Conservation (phyloP, 768 basidiomycete genomes). For the Rhizopogon vinicolor region DNA sequence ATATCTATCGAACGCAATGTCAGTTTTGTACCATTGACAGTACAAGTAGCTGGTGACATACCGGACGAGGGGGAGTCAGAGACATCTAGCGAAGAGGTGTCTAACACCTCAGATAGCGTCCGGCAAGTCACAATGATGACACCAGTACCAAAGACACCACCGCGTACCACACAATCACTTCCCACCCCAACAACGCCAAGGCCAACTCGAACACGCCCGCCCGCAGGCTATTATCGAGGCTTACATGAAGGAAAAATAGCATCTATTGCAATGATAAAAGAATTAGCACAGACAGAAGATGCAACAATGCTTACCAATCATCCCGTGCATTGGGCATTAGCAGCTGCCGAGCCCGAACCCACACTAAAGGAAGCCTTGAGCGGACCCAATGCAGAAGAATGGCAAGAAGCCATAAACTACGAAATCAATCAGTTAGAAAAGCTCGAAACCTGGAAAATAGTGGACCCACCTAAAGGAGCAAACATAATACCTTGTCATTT, state of each 20-base stretch:
- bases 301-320: neutral
- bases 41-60: too few species aligned
- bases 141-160: too few species aligned
- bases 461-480: constrained; percentile 15
- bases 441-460: constrained; percentile 22
- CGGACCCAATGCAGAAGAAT: constrained; percentile 1
- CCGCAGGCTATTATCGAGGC: neutral
- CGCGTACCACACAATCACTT: too few species aligned
- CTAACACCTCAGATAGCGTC: too few species aligned
- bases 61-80: too few species aligned
- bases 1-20: neutral
- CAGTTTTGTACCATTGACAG: too few species aligned
- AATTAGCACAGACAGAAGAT: neutral
- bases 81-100: too few species aligned
- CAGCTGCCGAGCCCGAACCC: neutral
- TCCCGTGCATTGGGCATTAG: too few species aligned
- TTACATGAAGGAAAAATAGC: neutral
- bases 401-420: constrained; percentile 2
- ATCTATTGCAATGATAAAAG: neutral
- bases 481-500: constrained; percentile 21
- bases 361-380: neutral
- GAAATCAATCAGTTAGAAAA: constrained; percentile 13
- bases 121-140: too few species aligned
- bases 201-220: neutral
- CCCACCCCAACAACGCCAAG: constrained; percentile 2